phyloP scores from a whole-genome alignment of 2,329 filamentous ascomycete species.

The Venturia oleaginea region DNA sequence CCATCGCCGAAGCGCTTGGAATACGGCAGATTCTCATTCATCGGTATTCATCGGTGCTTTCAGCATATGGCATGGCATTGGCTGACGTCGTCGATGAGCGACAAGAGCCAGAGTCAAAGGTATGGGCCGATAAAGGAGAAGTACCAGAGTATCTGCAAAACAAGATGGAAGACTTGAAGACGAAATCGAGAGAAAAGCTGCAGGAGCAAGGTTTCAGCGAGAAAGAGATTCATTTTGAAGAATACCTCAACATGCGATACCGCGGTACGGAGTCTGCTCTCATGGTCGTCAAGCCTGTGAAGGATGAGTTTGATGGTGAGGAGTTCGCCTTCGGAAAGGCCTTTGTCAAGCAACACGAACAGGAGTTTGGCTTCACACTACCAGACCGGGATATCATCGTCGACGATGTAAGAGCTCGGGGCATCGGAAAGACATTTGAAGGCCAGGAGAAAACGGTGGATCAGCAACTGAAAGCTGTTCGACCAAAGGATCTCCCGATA shows the following conservation, averaged over 20 bases:
- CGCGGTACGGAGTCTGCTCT: conserved; percentile 82
- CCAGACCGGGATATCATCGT: conserved; percentile 80
- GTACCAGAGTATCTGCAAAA: conserved; percentile 53
- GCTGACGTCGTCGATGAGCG: conserved; percentile 89
- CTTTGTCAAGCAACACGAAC: conserved; percentile 78
- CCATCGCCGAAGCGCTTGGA: conserved; percentile 75
- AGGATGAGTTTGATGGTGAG: conserved; percentile 55
- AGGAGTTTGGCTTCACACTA: conserved; percentile 88
- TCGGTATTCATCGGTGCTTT: conserved; percentile 79
- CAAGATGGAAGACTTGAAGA: conserved; percentile 72
- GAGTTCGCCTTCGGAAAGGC: conserved; percentile 77
- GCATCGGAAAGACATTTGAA: conserved; percentile 81
- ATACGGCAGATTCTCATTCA: conserved; percentile 81
- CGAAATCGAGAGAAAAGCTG: conserved; percentile 60
- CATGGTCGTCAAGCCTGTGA: conserved; percentile 72
- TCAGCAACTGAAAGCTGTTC: conserved; percentile 65
- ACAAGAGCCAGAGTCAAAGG: conserved; percentile 63
- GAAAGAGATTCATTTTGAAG: conserved; percentile 69
- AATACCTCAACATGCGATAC: conserved; percentile 92
- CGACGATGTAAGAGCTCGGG: conserved; percentile 79
- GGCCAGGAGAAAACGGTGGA: conserved; percentile 75
- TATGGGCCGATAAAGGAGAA: conserved; percentile 46
- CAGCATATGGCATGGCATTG: conserved; percentile 85
- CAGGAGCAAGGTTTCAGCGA: conserved; percentile 71
- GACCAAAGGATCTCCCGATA: conserved; percentile 46